phyloP scores from a whole-genome alignment of 208 protist genomes.

The Tetramitus jugosus region DNA sequence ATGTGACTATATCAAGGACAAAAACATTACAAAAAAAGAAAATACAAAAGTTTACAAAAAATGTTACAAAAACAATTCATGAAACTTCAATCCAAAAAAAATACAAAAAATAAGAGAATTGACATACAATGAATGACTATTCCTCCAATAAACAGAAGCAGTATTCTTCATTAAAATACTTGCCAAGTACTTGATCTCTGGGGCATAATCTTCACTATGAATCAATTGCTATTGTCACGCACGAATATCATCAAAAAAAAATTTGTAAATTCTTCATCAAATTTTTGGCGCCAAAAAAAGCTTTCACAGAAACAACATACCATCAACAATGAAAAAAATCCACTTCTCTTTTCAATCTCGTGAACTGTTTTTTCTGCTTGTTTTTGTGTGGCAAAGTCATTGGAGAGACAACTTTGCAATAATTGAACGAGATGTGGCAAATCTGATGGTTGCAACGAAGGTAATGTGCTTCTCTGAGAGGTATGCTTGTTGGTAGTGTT shows the following conservation, averaged over 20 bases:
- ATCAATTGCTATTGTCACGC: neutral
- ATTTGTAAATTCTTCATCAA: neutral
- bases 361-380: conserved; percentile 2
- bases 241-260: neutral
- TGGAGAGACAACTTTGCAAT: too few relatives aligned
- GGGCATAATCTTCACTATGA: too few relatives aligned
- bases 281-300: neutral
- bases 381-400: too few relatives aligned
- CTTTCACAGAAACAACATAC: neutral
- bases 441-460: too few relatives aligned
- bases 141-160: neutral
- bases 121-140: neutral
- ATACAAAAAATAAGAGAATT: neutral
- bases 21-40: too few relatives aligned
- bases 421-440: too few relatives aligned
- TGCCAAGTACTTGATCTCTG: too few relatives aligned
- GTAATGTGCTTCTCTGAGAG: too few relatives aligned
- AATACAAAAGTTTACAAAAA: too few relatives aligned
- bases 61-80: too few relatives aligned
- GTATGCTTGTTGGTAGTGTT: too few relatives aligned
- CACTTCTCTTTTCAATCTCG: conserved; percentile 14
- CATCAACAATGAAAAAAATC: neutral
- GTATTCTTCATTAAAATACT: neutral
- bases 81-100: neutral
- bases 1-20: too few relatives aligned